Conservation (phyloP, 192 early-diverging fungal genomes). For the Rhizophagus clarus region DNA sequence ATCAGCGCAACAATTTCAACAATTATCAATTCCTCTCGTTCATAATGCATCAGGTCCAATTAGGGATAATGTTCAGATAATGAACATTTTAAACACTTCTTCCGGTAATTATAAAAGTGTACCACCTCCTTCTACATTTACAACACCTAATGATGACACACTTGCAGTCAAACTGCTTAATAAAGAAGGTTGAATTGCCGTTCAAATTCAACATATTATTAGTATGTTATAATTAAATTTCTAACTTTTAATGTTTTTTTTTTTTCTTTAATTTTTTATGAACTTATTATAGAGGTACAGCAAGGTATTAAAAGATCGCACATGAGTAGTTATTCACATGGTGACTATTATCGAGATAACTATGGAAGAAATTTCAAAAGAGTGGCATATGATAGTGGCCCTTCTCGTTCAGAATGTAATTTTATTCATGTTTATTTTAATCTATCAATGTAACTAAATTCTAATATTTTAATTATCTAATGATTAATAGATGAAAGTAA, state of each 20-base stretch:
- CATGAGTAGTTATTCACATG: slow-evolving; percentile 27
- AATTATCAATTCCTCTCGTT: neutral
- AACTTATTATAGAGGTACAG: neutral
- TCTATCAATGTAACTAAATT: slow-evolving; percentile 1
- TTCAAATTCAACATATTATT: slow-evolving; percentile 33
- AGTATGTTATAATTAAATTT: neutral
- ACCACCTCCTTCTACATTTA: slow-evolving; percentile 12
- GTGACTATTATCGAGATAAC: slow-evolving; percentile 36
- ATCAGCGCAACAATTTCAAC: neutral
- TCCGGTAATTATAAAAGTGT: neutral
- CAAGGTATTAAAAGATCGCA: slow-evolving; percentile 28
- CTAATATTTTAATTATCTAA: neutral
- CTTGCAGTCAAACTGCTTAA: slow-evolving; percentile 67
- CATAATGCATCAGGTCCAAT: neutral
- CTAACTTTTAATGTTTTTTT: neutral
- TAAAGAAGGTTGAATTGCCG: neutral
- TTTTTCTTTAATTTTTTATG: neutral
- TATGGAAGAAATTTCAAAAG: slow-evolving; percentile 29
- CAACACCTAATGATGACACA: slow-evolving; percentile 3
- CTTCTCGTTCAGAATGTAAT: slow-evolving; percentile 25
- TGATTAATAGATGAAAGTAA: slow-evolving; percentile 17
- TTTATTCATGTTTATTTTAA: neutral
- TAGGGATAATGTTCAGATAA: neutral
- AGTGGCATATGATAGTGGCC: slow-evolving; percentile 24
- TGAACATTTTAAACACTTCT: neutral